Percentiles rank a stretch among this genome's conserved stretches.
Evolutionary conservation across 2,329 filamentous ascomycete species (phyloP).

Genomic region (Teratosphaeria nubilosa): DNA sequence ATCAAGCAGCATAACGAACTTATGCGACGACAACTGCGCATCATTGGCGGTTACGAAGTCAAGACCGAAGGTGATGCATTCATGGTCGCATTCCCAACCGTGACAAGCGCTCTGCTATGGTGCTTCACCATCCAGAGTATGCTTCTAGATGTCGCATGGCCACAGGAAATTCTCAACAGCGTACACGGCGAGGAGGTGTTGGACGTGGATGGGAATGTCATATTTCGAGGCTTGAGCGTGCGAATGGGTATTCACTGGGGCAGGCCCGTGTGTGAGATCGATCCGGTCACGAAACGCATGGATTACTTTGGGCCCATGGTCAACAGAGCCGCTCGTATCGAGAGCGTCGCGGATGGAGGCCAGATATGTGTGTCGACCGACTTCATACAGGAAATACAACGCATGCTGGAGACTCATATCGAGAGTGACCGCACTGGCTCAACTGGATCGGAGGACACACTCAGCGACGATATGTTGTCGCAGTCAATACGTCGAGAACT

Average conservation of each 20-base stretch:
- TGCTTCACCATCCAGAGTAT: slow-evolving; percentile 87
- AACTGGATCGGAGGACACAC: slow-evolving; percentile 60
- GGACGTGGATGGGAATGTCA: slow-evolving; percentile 76
- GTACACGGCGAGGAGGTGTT: slow-evolving; percentile 71
- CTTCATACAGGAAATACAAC: slow-evolving; percentile 91
- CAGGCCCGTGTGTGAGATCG: slow-evolving; percentile 84
- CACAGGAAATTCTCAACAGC: slow-evolving; percentile 80
- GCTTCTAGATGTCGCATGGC: slow-evolving; percentile 84
- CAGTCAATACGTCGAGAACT: slow-evolving; percentile 77
- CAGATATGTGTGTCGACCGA: slow-evolving; percentile 96
- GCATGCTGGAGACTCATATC: slow-evolving; percentile 79
- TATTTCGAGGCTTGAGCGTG: slow-evolving; percentile 89
- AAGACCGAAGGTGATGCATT: slow-evolving; percentile 99
- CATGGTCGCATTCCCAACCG: slow-evolving; percentile 97
- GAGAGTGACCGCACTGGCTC: slow-evolving; percentile 67
- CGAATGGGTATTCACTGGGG: slow-evolving; percentile 98
- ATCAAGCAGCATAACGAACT: slow-evolving; percentile 97
- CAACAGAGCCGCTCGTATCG: slow-evolving; percentile 90
- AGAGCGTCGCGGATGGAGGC: slow-evolving; percentile 85
- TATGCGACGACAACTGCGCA: slow-evolving; percentile 83
- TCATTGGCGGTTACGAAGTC: slow-evolving; percentile 95
- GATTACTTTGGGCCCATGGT: slow-evolving; percentile 99
- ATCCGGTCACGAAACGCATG: slow-evolving; percentile 95
- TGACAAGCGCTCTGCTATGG: slow-evolving; percentile 89
- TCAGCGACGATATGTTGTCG: slow-evolving; percentile 65